Base-by-base conservation (phyloP, 257 asterid species). In the Marsdenia floribunda region DNA sequence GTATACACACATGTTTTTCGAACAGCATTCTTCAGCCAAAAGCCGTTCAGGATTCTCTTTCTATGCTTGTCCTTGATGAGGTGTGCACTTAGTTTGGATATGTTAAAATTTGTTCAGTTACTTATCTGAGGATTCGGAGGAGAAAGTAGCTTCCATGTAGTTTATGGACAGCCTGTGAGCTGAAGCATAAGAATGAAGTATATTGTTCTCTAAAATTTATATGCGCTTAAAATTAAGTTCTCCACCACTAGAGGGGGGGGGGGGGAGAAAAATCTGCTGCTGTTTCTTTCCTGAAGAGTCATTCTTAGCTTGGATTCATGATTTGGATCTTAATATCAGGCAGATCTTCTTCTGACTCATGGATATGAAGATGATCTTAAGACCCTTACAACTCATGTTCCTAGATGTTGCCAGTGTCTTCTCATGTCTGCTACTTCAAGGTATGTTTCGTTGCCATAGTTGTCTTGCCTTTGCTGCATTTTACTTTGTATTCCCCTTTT, bases 381-480 rank as follows among this genome's bases (percentile, higher is more conserved):
- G 83, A 92, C 98, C 70, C 88, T 94, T 63, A 85, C 90, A 65
- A 77, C 87, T 80, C 88, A 91, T 80, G 85, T 90, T 61, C 98
- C 99, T 60, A 90, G 80, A 82, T 85, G 93, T 40, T 94, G 99
- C 78, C 99, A 94, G 75, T 92, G 98, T 84, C 95, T 94, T 86
- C 94, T 94, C 81, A 87, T 94, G 97, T 95, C 99, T 80, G 99
- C 99, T 75, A 92, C 99, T 58, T 89, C 98, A 64, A 95, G 98
- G 99, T 95, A 74, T 24, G 78, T 77, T 52, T 78, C 50, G 19
- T 54, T 37, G 14, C 55, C 52, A 15, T 26, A 65, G 60, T 42
- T 77, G 44, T 73, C 77, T 50, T 69, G 64, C 47, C 53, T 50
- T 76, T 37, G 40, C 60, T 29, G 24, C 75, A 9, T 50, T 6